Evolutionary conservation across 306 rosid species (phyloP), one percentile per base, ranked within the genome.

Genomic region (Sicyos baderoa): DNA sequence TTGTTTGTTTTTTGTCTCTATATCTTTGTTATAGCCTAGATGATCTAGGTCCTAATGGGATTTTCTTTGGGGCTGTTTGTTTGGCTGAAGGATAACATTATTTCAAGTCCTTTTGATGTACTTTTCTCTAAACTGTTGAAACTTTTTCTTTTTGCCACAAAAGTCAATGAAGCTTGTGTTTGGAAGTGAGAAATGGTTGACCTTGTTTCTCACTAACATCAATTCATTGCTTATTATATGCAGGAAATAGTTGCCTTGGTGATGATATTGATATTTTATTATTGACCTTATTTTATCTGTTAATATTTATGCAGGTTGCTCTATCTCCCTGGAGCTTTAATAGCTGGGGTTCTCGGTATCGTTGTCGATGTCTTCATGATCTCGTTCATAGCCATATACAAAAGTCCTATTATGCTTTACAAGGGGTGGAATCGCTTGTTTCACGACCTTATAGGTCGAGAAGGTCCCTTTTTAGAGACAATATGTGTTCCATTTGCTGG

Each of bases 401-500:
- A 94, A 83, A 72, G 89, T 74, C 84, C 87, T 54, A 88, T 77
- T 86, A 94, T 94, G 99, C 95, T 94, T 73, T 76, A 85, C 64
- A 94, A 86, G 77, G 99, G 99, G 56, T 94, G 97, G 97, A 82
- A 85, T 29, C 88, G 97, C 72, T 82, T 94, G 87, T 88, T 94
- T 85, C 95, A 88, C 61, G 99, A 94, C 77, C 99, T 94, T 64
- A 74, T 94, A 27, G 99, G 99, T 54, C 97, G 99, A 8, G 99
- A 94, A 84, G 99, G 99, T 64, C 99, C 99, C 74, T 94, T 94
- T 94, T 81, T 90, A 83, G 99, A 94, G 80, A 88, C 97, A 23
- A 94, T 94, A 73, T 94, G 99, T 53, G 97, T 94, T 35, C 99
- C 99, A 53, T 84, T 94, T 73, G 99, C 99, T 0, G 99, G 99